A percentile compares a stretch with the other conserved stretches of the same genome.
Evolutionary conservation across 495 filamentous ascomycete genomes (phyloP).

Genomic region (Cladorrhinum samala): DNA sequence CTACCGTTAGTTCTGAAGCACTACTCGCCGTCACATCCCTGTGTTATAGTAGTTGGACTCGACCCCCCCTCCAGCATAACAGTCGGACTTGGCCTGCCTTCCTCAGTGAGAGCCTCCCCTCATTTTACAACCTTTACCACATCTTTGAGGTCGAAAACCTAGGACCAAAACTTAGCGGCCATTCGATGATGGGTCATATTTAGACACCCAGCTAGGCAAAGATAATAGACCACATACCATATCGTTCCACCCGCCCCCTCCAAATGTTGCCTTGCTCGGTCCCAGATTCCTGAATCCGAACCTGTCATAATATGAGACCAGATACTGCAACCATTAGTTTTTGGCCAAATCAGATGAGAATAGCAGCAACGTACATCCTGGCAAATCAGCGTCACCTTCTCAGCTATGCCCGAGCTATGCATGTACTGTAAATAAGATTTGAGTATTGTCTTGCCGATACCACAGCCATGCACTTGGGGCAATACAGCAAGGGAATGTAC

Average conservation of each 20-base stretch:
- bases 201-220: too few relatives aligned
- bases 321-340: constrained; percentile 28
- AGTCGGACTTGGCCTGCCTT: too few relatives aligned
- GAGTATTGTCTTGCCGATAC: constrained; percentile 70
- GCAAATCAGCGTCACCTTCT: constrained; percentile 72
- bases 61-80: too few relatives aligned
- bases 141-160: too few relatives aligned
- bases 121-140: too few relatives aligned
- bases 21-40: too few relatives aligned
- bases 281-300: constrained; percentile 70
- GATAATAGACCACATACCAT: too few relatives aligned
- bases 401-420: constrained; percentile 55
- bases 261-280: constrained; percentile 56
- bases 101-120: too few relatives aligned
- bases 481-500: constrained; percentile 78
- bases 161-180: too few relatives aligned
- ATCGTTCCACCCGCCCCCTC: constrained; percentile 76
- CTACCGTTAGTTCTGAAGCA: too few relatives aligned
- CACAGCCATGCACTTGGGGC: constrained; percentile 65
- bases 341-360: background rate
- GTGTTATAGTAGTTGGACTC: too few relatives aligned
- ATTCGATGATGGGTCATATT: too few relatives aligned
- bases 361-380: constrained; percentile 48
- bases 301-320: constrained; percentile 68
- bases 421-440: constrained; percentile 66